A percentile compares a stretch with the other conserved stretches of the same genome.
Evolutionary conservation across 768 basidiomycete species (phyloP).

Genomic region (Lactarius vividus): DNA sequence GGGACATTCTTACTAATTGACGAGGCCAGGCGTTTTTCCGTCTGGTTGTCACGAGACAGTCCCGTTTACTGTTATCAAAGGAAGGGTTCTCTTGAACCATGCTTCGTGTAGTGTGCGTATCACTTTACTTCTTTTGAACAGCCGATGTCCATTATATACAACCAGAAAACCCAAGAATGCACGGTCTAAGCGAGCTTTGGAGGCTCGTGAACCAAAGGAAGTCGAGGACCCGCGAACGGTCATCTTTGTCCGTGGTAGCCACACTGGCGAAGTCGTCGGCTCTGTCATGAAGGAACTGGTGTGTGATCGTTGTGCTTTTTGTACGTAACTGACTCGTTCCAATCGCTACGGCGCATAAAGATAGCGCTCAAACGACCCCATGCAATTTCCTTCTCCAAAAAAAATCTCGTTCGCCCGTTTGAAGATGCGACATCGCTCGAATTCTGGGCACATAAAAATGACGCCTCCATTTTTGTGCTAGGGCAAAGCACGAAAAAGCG

Average conservation of each 20-base stretch:
- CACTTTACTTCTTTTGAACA: neutral
- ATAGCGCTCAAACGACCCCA: slow-evolving; percentile 93
- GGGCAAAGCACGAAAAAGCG: slow-evolving; percentile 94
- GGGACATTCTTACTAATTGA: neutral
- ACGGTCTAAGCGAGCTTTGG: slow-evolving; percentile 84
- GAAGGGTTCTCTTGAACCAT: neutral
- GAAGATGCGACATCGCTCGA: slow-evolving; percentile 80
- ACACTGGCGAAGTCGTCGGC: slow-evolving; percentile 78
- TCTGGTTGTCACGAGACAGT: neutral
- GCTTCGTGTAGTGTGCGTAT: slow-evolving; percentile 25
- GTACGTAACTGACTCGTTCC: neutral
- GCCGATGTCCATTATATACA: neutral
- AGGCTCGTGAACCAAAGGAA: slow-evolving; percentile 84
- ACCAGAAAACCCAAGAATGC: slow-evolving; percentile 92
- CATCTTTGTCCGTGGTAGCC: slow-evolving; percentile 87
- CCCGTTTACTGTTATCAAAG: neutral
- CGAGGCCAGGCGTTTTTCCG: neutral
- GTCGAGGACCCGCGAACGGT: slow-evolving; percentile 85
- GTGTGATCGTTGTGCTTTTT: slow-evolving; percentile 33
- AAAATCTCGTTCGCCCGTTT: slow-evolving; percentile 89
- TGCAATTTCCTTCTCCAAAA: slow-evolving; percentile 90
- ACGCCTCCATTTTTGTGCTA: slow-evolving; percentile 85
- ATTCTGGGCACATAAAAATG: slow-evolving; percentile 94
- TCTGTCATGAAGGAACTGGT: slow-evolving; percentile 88
- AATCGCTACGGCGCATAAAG: slow-evolving; percentile 39